Evolutionary conservation across 2,329 filamentous ascomycete genomes (phyloP), one percentile per base, ranked within the genome.

Genomic region (Sarocladium kiliense): DNA sequence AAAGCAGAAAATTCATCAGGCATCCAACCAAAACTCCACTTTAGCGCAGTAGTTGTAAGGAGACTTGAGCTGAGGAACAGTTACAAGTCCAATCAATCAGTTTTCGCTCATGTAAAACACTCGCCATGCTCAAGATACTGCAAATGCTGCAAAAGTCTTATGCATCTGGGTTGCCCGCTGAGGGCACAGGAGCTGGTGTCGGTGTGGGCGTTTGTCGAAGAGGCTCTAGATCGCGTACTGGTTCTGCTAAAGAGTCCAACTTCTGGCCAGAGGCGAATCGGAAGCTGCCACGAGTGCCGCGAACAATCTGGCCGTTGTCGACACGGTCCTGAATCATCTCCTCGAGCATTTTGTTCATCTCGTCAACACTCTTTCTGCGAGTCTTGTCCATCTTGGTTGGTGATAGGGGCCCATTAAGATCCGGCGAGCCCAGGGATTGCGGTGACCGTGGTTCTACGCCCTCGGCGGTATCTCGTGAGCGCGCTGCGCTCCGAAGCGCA

Each of bases 261-360:
- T 76, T 78, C 41, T 72, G 68, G 44, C 76, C 77, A 41, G 66
- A 71, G 4, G 78, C 76, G 34, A 88, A 67, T 50, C 84, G 81
- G 53, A 90, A 80, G 64, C 85, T 90, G 39, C 86, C 88, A 58
- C 86, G 77, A 53, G 74, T 74, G 54, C 85, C 80, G 63, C 88
- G 84, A 27, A 89, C 77, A 21, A 90, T 73, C 55, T 89, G 84
- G 21, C 88, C 89, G 54, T 78, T 84, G 63, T 94, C 89, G 54
- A 95, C 88, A 56, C 88, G 85, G 65, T 93, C 89, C 66, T 92
- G 88, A 57, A 97, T 94, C 93, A 97, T 97, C 72, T 96, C 91
- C 64, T 97, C 93, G 25, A 97, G 80, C 75, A 97, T 91, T 64
- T 86, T 84, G 61, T 89, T 96, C 85, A 97, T 92, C 71, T 96